Evolutionary conservation across 345 rosid genomes (phyloP).

Genomic region (Brassica incana): DNA sequence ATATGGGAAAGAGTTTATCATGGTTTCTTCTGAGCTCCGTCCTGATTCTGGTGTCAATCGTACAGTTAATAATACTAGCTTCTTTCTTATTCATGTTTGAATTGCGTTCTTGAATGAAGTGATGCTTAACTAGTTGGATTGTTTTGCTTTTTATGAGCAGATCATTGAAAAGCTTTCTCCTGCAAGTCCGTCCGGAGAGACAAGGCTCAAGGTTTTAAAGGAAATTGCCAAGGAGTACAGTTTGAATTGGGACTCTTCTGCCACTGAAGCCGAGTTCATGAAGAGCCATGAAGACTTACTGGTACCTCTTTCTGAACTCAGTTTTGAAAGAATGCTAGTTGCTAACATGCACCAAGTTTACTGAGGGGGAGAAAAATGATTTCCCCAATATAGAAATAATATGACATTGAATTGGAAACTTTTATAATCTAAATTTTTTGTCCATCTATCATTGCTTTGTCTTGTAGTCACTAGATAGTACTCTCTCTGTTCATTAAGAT

Average conservation of each 20-base stretch:
- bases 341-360: neutral
- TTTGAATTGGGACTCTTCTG: slow-evolving; percentile 82
- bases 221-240: slow-evolving; percentile 75
- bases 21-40: slow-evolving; percentile 79
- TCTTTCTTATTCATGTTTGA: slow-evolving; percentile 6
- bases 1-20: slow-evolving; percentile 85
- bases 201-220: slow-evolving; percentile 71
- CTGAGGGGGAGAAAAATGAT: neutral
- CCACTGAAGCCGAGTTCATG: slow-evolving; percentile 74
- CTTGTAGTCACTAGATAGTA: neutral
- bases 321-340: neutral
- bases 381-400: slow-evolving; percentile 5
- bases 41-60: slow-evolving; percentile 94
- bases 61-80: slow-evolving; percentile 56
- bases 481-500: too few species aligned
- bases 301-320: slow-evolving; percentile 44
- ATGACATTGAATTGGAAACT: neutral
- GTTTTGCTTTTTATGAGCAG: slow-evolving; percentile 38
- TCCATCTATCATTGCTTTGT: neutral
- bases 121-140: slow-evolving; percentile 10
- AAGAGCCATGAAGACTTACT: slow-evolving; percentile 90
- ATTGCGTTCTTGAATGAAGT: neutral
- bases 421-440: neutral
- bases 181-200: slow-evolving; percentile 69
- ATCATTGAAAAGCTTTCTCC: slow-evolving; percentile 84